Base-by-base conservation (phyloP, 257 asterid species). In the Ilex aquifolium region DNA sequence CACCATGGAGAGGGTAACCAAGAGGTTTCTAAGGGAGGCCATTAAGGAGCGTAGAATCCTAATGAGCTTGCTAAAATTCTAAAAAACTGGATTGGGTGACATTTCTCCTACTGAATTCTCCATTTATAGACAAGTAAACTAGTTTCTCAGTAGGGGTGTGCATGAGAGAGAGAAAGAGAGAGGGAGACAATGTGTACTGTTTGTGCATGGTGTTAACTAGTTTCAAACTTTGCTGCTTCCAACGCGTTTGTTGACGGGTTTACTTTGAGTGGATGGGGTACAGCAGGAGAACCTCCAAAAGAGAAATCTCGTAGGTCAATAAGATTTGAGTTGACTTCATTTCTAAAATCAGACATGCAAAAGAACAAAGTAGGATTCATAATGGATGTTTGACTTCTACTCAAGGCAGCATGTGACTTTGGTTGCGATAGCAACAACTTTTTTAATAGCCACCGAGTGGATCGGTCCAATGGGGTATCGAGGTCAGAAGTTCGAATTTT, bases 141-240 rank as follows among this genome's bases (percentile, higher is more conserved):
- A 30, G 42, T 13, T 10, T 40, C 6, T n/a, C n/a, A n/a, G 7
- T 6, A 16, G 44, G 66, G 44, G 57, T 32, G 32, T 51, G 51
- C 17, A 32, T 63, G 39, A 50, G 4, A 57, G 44, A 52, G 32
- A 32, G 50, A 44, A 1, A 44, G 5, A 49, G 54, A 15, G 54
- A 49, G 54, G 2, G 42, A 36, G 42, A 36, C 7, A 36, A 36
- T 36, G 7, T 36, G 42, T 36, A 8, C 42, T 36, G 42, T 21
- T 0, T 21, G 42, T 8, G 42, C 5, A 36, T 21, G 27, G 27
- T 4, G 8, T 8, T 49, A 12, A 4, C 17, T 12, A 13, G 36
- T 61, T 69, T 65, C 69, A 65, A 74, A 65, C 42, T 56, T 65
- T 69, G 57, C 69, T 49, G 75, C 79, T 49, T 40, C 6, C 48